These are phyloP conservation scores for Parasarocladium wereldwijsianum DNA, from an alignment of 2,329 filamentous ascomycete species.

Conservation along the genomic window DNA sequence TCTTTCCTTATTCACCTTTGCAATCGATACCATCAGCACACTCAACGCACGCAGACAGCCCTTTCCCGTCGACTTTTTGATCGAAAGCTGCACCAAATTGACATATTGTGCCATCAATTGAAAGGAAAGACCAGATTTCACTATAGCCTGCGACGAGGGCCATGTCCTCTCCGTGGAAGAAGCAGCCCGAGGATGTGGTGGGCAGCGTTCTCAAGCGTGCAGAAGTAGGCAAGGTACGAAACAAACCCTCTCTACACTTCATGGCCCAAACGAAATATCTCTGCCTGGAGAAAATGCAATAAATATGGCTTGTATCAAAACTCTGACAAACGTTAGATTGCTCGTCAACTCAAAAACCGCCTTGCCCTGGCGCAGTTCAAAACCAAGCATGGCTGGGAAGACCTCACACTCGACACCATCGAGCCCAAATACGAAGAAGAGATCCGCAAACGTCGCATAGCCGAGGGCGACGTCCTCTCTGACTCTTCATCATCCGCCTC, in stretches of 20 bases:
- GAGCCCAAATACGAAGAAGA: slow-evolving; percentile 74
- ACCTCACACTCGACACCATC: slow-evolving; percentile 72
- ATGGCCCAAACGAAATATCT: slow-evolving; percentile 3
- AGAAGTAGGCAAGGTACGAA: slow-evolving; percentile 56
- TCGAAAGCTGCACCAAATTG: too few species aligned
- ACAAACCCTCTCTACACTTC: slow-evolving; percentile 4
- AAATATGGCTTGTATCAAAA: too few species aligned
- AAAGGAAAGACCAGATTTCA: too few species aligned
- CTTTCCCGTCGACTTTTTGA: too few species aligned
- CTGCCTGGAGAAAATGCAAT: too few species aligned
- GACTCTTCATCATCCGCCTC: slow-evolving; percentile 80
- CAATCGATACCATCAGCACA: too few species aligned
- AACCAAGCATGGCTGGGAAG: slow-evolving; percentile 89
- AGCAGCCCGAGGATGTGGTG: slow-evolving; percentile 48
- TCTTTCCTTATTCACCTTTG: too few species aligned
- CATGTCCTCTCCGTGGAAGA: slow-evolving; percentile 49
- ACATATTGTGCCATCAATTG: too few species aligned
- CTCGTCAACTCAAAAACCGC: slow-evolving; percentile 80
- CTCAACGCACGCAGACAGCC: too few species aligned
- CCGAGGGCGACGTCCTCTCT: slow-evolving; percentile 61
- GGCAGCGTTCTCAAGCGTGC: slow-evolving; percentile 58
- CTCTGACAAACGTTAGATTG: slow-evolving; percentile 48
- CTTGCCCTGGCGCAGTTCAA: slow-evolving; percentile 95
- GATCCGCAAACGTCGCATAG: slow-evolving; percentile 56
- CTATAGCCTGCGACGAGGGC: too few species aligned